Conservation (phyloP, 129 eudicot genomes). For the Tanacetum coccineum region DNA sequence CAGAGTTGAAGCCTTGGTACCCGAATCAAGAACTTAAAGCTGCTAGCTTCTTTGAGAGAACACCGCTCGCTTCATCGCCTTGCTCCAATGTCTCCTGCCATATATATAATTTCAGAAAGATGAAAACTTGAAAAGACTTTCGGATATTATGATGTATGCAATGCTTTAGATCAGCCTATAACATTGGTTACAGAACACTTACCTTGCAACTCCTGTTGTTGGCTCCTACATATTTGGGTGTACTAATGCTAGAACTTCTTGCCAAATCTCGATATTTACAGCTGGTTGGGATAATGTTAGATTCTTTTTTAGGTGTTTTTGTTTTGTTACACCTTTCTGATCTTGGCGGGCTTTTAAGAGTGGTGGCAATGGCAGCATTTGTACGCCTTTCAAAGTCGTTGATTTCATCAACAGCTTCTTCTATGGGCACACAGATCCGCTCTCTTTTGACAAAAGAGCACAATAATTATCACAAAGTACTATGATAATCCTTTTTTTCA, state of each 20-base stretch:
- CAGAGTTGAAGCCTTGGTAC: slow-evolving; percentile 12
- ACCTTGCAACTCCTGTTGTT: slow-evolving; percentile 51
- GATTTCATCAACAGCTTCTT: slow-evolving; percentile 56
- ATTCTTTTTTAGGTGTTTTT: slow-evolving; percentile 30
- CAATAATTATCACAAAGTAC: background rate
- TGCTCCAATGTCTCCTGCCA: slow-evolving; percentile 37
- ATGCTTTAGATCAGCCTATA: slow-evolving; percentile 5
- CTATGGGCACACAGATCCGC: slow-evolving; percentile 66
- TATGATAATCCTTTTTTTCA: background rate
- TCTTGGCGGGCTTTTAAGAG: slow-evolving; percentile 57
- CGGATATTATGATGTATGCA: background rate
- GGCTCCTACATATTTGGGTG: slow-evolving; percentile 65
- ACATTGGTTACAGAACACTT: slow-evolving; percentile 23
- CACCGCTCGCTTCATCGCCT: slow-evolving; percentile 42
- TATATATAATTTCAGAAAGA: background rate
- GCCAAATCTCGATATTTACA: slow-evolving; percentile 39
- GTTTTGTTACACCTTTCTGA: slow-evolving; percentile 35
- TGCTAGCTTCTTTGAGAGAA: slow-evolving; percentile 49
- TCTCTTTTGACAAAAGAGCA: slow-evolving; percentile 44
- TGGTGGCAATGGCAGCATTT: slow-evolving; percentile 49
- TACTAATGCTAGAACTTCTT: slow-evolving; percentile 66
- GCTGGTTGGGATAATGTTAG: slow-evolving; percentile 32
- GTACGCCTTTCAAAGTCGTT: slow-evolving; percentile 40
- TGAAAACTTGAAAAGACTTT: background rate
- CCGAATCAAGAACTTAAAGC: slow-evolving; percentile 37